phyloP scores from a whole-genome alignment of 2,329 filamentous ascomycete genomes.

The Claviceps humidiphila region DNA sequence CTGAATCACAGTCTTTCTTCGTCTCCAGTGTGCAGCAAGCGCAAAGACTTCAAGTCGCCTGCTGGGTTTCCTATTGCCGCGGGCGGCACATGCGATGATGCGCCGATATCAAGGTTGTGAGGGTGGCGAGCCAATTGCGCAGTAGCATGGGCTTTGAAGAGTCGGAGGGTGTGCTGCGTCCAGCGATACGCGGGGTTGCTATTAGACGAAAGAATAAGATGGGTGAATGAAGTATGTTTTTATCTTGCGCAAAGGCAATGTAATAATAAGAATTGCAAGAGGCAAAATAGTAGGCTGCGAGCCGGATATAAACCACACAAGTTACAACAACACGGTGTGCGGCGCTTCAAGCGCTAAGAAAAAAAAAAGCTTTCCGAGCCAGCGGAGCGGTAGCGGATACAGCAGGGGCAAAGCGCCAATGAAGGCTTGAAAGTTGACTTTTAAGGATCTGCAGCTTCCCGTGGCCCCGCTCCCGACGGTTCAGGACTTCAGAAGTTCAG shows the following conservation, averaged over 20 bases:
- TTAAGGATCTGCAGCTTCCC: background rate
- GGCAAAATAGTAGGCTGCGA: too few species aligned
- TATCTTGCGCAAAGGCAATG: too few species aligned
- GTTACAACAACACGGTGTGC: background rate
- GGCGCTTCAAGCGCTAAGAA: background rate
- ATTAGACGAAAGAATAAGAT: background rate
- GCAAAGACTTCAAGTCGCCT: slow-evolving; percentile 57
- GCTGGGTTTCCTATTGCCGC: slow-evolving; percentile 30
- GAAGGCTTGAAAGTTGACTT: too few species aligned
- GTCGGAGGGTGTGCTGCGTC: background rate
- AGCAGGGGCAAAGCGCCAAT: too few species aligned
- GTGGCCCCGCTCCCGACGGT: background rate
- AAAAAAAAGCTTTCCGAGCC: background rate
- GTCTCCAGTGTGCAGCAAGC: slow-evolving; percentile 40
- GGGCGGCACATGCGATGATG: slow-evolving; percentile 28
- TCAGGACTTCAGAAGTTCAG: too few species aligned
- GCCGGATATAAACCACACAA: background rate
- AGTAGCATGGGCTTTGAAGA: background rate
- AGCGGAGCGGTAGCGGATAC: background rate
- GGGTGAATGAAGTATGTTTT: background rate
- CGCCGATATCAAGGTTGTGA: background rate
- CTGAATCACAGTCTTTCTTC: slow-evolving; percentile 39
- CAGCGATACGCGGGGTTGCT: background rate
- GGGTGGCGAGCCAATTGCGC: background rate
- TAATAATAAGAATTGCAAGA: too few species aligned